A percentile compares a stretch with the other conserved stretches of the same genome.
Conservation (phyloP, 148 eudicot genomes). For the Spergularia marina region DNA sequence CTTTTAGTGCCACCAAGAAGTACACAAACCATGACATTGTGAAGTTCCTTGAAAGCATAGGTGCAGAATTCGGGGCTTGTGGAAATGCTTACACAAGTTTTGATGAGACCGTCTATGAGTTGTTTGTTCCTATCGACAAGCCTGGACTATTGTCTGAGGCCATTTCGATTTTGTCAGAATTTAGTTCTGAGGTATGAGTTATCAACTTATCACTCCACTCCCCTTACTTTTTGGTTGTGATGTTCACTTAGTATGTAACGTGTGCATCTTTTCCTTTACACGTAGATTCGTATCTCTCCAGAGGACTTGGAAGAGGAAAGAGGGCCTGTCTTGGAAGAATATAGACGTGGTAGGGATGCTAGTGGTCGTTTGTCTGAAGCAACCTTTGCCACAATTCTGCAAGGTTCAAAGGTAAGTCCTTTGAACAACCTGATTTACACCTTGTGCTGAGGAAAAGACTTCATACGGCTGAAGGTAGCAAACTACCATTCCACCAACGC, state of each 20-base stretch:
- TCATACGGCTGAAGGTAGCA: too few species aligned
- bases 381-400: conserved; percentile 52
- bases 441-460: too few species aligned
- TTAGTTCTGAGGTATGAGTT: conserved; percentile 65
- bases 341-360: conserved; percentile 65
- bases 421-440: not conserved
- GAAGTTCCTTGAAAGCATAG: conserved; percentile 84
- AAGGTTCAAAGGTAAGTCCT: conserved; percentile 63
- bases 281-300: conserved; percentile 64
- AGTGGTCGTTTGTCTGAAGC: conserved; percentile 73
- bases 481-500: too few species aligned
- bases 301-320: conserved; percentile 86
- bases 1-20: conserved; percentile 79
- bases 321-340: conserved; percentile 88
- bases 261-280: not conserved
- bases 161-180: conserved; percentile 74
- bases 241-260: not conserved
- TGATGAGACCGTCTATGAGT: conserved; percentile 85
- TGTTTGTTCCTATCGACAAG: conserved; percentile 86
- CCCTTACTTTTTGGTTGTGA: not conserved
- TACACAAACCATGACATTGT: conserved; percentile 86
- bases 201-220: not conserved
- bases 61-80: conserved; percentile 93
- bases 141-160: conserved; percentile 84
- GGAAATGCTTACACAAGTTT: conserved; percentile 81